Base-by-base conservation (phyloP, 768 basidiomycete genomes). In the Termitomyces sp. region DNA sequence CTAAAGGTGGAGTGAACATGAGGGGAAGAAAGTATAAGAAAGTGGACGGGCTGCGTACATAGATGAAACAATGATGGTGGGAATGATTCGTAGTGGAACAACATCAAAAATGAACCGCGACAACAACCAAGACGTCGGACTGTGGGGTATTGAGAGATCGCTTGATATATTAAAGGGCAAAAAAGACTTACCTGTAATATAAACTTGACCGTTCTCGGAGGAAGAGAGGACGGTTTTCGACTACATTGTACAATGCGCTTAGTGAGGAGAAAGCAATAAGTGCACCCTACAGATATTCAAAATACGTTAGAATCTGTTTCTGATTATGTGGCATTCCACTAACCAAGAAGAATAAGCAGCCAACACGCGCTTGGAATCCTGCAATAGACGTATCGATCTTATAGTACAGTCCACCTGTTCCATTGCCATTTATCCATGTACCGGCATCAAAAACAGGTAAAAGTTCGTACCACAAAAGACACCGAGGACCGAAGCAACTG, bases 311-410 rank as follows among this genome's bases (percentile, higher is more conserved):
- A 1, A 26, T 44, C 33, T 24, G 33, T 6, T 3, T 28, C 8
- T 13, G 13, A 49, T 28, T 28, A 1, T 15, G 24, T 60, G 31
- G 18, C 48, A 47, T 13, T 36, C 36, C 16, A 56, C 28, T 64
- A 62, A 90, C 90, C 65, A 97, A 69, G 84, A 98, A 98, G 80
- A 98, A 97, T 42, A 98, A 72, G 62, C 89, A 92, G 31, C 95
- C 95, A n/a, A 98, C 81, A 31, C 95, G 82, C 37, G 88, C 89
- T 69, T 97, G 94, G 79, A 97, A 97, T 1, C 94, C 94, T 26
- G 94, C 90, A 60, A 97, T 96, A 4, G 84, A 88, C 20, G 82
- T 73, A 36, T 80, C 82, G 0, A 92, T 94, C 29, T 94, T 69
- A 73, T 78, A 98, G 69, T 95, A 97, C 56, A 96, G 70, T 0